A percentile compares a stretch with the other conserved stretches of the same genome.
Conservation (phyloP, 768 basidiomycete species). For the Lactarius deliciosus region DNA sequence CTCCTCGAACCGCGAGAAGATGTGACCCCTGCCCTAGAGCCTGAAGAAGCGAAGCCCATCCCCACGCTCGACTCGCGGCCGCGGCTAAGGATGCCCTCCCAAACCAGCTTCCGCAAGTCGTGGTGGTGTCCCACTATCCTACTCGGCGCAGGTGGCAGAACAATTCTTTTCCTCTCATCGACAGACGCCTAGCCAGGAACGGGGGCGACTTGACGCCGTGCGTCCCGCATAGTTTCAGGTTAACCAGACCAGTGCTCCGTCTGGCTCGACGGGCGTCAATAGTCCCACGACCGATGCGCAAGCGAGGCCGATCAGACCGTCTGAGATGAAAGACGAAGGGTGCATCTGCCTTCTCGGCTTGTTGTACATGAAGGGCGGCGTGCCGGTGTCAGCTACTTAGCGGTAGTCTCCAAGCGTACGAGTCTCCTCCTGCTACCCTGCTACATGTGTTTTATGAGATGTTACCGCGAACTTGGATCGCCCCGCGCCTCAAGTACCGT, state of each 20-base stretch:
- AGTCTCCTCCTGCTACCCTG: neutral
- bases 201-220: slow-evolving; percentile 39
- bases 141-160: slow-evolving; percentile 63
- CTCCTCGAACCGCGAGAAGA: slow-evolving; percentile 20
- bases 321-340: slow-evolving; percentile 99
- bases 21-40: neutral
- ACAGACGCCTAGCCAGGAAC: slow-evolving; percentile 64
- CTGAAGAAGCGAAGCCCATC: slow-evolving; percentile 10
- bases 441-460: slow-evolving; percentile 28
- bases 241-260: slow-evolving; percentile 11
- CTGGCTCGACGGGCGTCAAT: neutral
- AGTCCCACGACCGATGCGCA: too few relatives aligned
- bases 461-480: slow-evolving; percentile 24
- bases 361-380: slow-evolving; percentile 5
- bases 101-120: slow-evolving; percentile 8
- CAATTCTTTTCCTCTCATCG: slow-evolving; percentile 63
- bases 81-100: slow-evolving; percentile 14
- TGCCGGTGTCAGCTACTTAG: slow-evolving; percentile 25
- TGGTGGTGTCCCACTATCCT: slow-evolving; percentile 42
- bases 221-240: slow-evolving; percentile 17
- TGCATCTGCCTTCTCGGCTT: slow-evolving; percentile 51
- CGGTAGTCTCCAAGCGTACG: slow-evolving; percentile 21
- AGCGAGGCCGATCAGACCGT: slow-evolving; percentile 66
- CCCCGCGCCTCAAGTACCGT: slow-evolving; percentile 11
- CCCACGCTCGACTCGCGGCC: slow-evolving; percentile 19